phyloP scores from a whole-genome alignment of 148 eudicot species.

The Camellia lanceoleosa region DNA sequence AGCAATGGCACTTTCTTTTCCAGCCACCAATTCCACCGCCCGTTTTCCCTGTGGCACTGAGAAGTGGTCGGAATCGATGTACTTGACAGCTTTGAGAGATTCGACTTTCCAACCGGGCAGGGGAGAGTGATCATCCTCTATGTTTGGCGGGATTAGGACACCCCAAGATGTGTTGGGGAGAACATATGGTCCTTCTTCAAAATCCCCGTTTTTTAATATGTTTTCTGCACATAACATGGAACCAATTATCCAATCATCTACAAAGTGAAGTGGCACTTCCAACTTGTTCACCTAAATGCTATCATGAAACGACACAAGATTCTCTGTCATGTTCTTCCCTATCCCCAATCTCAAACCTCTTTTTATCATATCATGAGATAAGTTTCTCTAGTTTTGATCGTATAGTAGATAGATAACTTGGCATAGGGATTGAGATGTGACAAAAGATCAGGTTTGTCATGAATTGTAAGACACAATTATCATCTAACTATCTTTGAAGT shows the following conservation, averaged over 20 bases:
- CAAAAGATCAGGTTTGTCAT: no score
- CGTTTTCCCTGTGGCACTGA: conserved; percentile 29
- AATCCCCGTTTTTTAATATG: conserved; percentile 36
- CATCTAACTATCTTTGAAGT: no score
- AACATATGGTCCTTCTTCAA: conserved; percentile 33
- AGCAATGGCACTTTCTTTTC: conserved; percentile 40
- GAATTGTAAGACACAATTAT: no score
- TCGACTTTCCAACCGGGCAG: conserved; percentile 40
- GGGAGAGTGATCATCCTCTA: conserved; percentile 30
- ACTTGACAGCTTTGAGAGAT: conserved; percentile 33
- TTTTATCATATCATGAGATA: no score
- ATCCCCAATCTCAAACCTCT: no score
- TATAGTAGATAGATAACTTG: no score
- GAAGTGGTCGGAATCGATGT: conserved; percentile 38
- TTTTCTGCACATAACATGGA: conserved; percentile 23
- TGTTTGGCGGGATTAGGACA: conserved; percentile 35
- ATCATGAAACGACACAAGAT: no score
- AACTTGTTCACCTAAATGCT: no score
- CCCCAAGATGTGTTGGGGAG: conserved; percentile 15
- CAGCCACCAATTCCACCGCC: conserved; percentile 35
- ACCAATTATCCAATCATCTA: not conserved
- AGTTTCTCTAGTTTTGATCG: no score
- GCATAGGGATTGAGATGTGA: no score
- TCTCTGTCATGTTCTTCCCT: no score
- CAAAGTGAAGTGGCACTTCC: not conserved